Evolutionary conservation across 2,329 filamentous ascomycete species (phyloP), one percentile per base, ranked within the genome.

Genomic region (Leptodontidium sp.): DNA sequence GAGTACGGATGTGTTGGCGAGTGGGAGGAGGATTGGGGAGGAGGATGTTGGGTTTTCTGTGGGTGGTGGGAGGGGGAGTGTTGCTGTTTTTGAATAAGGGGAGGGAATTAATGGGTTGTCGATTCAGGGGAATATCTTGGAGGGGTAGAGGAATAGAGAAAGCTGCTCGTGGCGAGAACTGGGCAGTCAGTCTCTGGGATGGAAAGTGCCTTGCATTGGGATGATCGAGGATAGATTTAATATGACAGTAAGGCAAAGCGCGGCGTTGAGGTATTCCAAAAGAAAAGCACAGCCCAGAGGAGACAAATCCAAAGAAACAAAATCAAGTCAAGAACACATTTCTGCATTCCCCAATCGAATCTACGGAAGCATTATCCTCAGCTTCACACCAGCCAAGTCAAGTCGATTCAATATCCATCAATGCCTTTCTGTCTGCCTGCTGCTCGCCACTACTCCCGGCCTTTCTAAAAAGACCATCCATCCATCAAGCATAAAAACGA

Each of bases 1-100:
- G 76, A 84, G 82, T 68, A 91, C 88, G 45, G 83, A 82, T 68
- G 82, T 85, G 55, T 86, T 91, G 85, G 52, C 24, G 9, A 38
- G 57, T 7, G 70, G 81, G 59, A 75, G 71, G 68, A 76, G 73
- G 68, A 72, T 76, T 59, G 74, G 73, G 14, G 78, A 80, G 68
- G 77, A 77, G 57, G 77, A 78, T 63, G 74, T 77, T 66, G 73
- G 73, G 47, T 72, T 76, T 61, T 68, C 70, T 59, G 71, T 70
- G 61, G 70, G 47, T 38, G 47, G 9, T 9, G 21, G 29, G 32
- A 21, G 55, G 14, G n/a, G 70, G 59, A 66, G 43, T n/a, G 49
- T 69, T 1, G 67, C 75, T 77, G 75, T 71, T 68, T 72, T 80
- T 78, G 77, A 82, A 78, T 82, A 77, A 73, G 21, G 12, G 8